These are phyloP conservation scores for Apiospora koreana DNA, from an alignment of 2,329 filamentous ascomycete genomes.

Conservation along the genomic window DNA sequence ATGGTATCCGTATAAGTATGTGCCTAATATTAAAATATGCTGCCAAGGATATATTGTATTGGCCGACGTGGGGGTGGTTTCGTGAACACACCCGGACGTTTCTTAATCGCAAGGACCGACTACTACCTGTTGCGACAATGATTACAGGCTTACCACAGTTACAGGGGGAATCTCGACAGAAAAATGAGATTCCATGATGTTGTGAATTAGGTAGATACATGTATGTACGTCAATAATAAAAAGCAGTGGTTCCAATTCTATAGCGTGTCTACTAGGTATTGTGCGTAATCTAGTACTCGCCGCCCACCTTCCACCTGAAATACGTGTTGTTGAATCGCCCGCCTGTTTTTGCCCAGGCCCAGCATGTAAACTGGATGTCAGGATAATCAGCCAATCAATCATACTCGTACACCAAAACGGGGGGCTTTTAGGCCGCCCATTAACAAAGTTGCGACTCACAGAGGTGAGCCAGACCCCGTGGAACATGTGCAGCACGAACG, in stretches of 20 bases:
- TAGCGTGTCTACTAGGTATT: not conserved
- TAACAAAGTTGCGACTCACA: conserved; percentile 22
- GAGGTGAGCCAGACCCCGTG: conserved; percentile 28
- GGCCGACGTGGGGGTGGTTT: not conserved
- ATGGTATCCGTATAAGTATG: not conserved
- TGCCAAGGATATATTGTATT: not conserved
- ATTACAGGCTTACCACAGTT: not conserved
- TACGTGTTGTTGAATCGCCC: conserved; percentile 23
- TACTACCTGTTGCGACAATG: too few species aligned
- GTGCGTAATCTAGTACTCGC: conserved; percentile 21
- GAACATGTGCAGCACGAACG: conserved; percentile 30
- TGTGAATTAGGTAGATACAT: too few species aligned
- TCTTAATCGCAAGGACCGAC: too few species aligned
- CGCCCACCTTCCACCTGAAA: conserved; percentile 26
- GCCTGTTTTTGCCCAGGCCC: conserved; percentile 27
- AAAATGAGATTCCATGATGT: not conserved
- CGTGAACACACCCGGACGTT: not conserved
- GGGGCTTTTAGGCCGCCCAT: not conserved
- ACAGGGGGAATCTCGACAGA: not conserved
- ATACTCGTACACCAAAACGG: not conserved
- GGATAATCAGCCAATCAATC: not conserved
- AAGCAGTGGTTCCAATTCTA: not conserved
- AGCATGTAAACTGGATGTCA: conserved; percentile 17
- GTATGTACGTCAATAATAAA: not conserved
- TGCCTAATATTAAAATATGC: not conserved